Conservation (phyloP, 257 asterid genomes). For the Henckelia pumila region DNA sequence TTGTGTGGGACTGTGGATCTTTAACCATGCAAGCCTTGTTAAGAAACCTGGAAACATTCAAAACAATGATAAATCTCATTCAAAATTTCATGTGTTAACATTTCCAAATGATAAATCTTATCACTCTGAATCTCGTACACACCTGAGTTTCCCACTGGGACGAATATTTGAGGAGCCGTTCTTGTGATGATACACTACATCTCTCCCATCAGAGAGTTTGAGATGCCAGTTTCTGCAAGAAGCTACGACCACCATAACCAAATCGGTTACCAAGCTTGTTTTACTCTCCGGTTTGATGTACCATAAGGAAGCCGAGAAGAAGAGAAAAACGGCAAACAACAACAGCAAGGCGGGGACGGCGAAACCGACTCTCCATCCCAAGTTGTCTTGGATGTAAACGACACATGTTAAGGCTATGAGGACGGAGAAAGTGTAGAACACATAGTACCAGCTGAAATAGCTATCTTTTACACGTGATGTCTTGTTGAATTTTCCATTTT, state of each 20-base stretch:
- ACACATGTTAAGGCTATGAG: constrained; percentile 49
- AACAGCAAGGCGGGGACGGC: constrained; percentile 52
- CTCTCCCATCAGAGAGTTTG: background rate
- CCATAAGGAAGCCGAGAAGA: constrained; percentile 51
- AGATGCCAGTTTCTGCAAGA: background rate
- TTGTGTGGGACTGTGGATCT: constrained; percentile 40
- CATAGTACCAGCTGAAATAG: constrained; percentile 72
- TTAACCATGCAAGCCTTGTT: constrained; percentile 45
- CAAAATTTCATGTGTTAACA: too few species aligned
- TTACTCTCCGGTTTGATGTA: constrained; percentile 47
- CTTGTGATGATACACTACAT: background rate
- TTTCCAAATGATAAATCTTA: too few species aligned
- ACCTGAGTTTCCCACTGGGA: background rate
- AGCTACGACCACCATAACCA: constrained; percentile 1
- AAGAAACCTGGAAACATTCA: too few species aligned
- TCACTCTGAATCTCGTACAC: background rate
- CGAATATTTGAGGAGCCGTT: background rate
- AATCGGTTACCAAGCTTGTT: constrained; percentile 42
- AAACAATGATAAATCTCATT: too few species aligned
- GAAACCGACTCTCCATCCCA: constrained; percentile 76
- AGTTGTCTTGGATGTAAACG: constrained; percentile 68
- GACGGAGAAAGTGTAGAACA: constrained; percentile 35
- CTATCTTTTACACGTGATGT: constrained; percentile 29
- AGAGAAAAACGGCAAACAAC: constrained; percentile 35
- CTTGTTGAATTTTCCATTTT: constrained; percentile 24